Conservation (phyloP, 2,329 filamentous ascomycete species). For the Drechslera avenae region DNA sequence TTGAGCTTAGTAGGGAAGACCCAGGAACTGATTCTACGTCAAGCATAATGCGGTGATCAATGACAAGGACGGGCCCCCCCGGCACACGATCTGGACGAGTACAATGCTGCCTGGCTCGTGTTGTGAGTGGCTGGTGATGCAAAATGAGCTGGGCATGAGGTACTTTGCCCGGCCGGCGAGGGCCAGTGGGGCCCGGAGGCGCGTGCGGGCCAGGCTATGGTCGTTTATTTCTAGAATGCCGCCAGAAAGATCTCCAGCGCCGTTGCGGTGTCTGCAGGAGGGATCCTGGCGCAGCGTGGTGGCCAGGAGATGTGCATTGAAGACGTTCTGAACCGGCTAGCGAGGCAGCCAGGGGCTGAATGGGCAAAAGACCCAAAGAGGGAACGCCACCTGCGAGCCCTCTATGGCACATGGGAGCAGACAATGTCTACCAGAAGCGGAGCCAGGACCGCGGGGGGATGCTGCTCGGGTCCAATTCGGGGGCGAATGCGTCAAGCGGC, state of each 20-base stretch:
- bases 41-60: constrained; percentile 54
- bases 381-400: constrained; percentile 41
- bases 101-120: constrained; percentile 46
- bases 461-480: constrained; percentile 29
- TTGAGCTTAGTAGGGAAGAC: constrained; percentile 51
- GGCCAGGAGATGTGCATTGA: constrained; percentile 46
- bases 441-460: constrained; percentile 35
- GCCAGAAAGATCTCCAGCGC: constrained; percentile 50
- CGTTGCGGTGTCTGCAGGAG: constrained; percentile 47
- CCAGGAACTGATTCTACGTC: constrained; percentile 50
- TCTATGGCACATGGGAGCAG: constrained; percentile 43
- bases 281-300: constrained; percentile 44
- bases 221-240: constrained; percentile 51
- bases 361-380: constrained; percentile 40
- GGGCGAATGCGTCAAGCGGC: constrained; percentile 15
- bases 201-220: constrained; percentile 39
- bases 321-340: constrained; percentile 41
- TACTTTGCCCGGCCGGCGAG: constrained; percentile 40
- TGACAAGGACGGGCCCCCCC: constrained; percentile 45
- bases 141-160: constrained; percentile 47
- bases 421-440: constrained; percentile 28
- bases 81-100: constrained; percentile 47
- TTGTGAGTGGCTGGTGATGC: constrained; percentile 49
- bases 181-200: constrained; percentile 28
- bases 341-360: constrained; percentile 34